Percentiles rank a stretch among this genome's conserved stretches.
Conservation (phyloP, 768 basidiomycete species). For the Clavulina sp. region DNA sequence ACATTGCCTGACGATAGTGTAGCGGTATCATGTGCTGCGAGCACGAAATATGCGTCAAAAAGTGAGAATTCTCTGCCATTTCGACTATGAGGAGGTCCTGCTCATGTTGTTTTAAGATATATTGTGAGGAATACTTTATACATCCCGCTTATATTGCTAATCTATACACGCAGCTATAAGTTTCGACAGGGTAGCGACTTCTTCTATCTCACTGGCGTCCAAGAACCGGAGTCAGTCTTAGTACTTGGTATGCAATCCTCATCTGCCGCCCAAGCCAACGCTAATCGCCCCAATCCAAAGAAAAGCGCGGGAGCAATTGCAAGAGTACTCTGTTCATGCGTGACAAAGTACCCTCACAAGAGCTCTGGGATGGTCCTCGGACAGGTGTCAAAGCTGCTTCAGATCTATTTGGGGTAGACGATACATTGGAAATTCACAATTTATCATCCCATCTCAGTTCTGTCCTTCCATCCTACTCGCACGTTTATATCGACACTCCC, state of each 20-base stretch:
- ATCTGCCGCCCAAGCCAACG: slow-evolving; percentile 5
- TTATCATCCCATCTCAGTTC: slow-evolving; percentile 44
- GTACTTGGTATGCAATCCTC: slow-evolving; percentile 43
- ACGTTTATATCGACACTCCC: slow-evolving; percentile 24
- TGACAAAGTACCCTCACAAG: slow-evolving; percentile 55
- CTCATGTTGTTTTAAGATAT: background rate
- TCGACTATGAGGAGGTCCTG: background rate
- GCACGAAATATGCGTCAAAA: slow-evolving; percentile 71
- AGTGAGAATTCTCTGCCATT: slow-evolving; percentile 31
- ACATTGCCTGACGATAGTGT: slow-evolving; percentile 50
- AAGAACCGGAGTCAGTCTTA: slow-evolving; percentile 81
- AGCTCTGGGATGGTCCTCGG: slow-evolving; percentile 85
- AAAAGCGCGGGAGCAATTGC: slow-evolving; percentile 59
- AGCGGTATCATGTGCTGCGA: slow-evolving; percentile 62
- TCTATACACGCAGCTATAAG: slow-evolving; percentile 50
- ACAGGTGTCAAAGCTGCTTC: slow-evolving; percentile 51
- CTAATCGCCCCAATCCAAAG: slow-evolving; percentile 35
- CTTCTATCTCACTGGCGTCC: slow-evolving; percentile 92
- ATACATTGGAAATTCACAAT: slow-evolving; percentile 33
- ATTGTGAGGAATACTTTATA: slow-evolving; percentile 59
- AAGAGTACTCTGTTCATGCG: slow-evolving; percentile 70
- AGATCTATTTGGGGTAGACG: slow-evolving; percentile 60
- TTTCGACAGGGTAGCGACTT: slow-evolving; percentile 86
- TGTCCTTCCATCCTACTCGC: slow-evolving; percentile 23
- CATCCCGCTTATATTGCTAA: slow-evolving; percentile 9